phyloP scores from a whole-genome alignment of 352 stramenopile genomes.

The Pilasporangium apinafurcum region DNA sequence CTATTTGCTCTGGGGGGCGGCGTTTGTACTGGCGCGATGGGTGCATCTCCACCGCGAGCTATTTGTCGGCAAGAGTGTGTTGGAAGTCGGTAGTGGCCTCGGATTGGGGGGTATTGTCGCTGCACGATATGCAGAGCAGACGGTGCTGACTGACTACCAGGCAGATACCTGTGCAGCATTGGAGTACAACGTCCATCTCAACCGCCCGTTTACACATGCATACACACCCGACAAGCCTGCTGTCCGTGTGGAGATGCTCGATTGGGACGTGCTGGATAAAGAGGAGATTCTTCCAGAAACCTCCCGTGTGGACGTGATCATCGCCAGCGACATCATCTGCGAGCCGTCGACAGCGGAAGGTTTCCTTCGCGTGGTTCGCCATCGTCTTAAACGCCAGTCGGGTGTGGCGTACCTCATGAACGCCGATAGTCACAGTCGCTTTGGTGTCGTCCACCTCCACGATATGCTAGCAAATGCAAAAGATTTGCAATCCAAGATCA shows the following conservation, averaged over 20 bases:
- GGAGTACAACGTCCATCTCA: slow-evolving; percentile 76
- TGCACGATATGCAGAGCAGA: slow-evolving; percentile 49
- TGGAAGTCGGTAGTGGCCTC: slow-evolving; percentile 81
- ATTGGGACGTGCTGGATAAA: slow-evolving; percentile 74
- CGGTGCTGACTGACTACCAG: slow-evolving; percentile 81
- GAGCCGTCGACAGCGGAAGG: slow-evolving; percentile 81
- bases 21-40: slow-evolving; percentile 76
- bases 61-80: slow-evolving; percentile 60
- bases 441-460: slow-evolving; percentile 72
- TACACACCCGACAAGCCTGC: slow-evolving; percentile 42
- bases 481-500: slow-evolving; percentile 68
- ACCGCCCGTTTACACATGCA: slow-evolving; percentile 63
- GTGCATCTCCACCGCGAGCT: slow-evolving; percentile 73
- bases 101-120: slow-evolving; percentile 76
- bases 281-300: slow-evolving; percentile 41
- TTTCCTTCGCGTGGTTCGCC: slow-evolving; percentile 71
- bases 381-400: slow-evolving; percentile 41
- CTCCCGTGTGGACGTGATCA: slow-evolving; percentile 76
- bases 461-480: slow-evolving; percentile 42
- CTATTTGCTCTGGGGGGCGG: slow-evolving; percentile 79
- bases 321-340: slow-evolving; percentile 86
- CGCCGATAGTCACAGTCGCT: slow-evolving; percentile 81
- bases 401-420: slow-evolving; percentile 83
- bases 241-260: slow-evolving; percentile 50
- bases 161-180: slow-evolving; percentile 70